Conservation (phyloP, 148 eudicot species). For the Vaccinium vitisidaea region DNA sequence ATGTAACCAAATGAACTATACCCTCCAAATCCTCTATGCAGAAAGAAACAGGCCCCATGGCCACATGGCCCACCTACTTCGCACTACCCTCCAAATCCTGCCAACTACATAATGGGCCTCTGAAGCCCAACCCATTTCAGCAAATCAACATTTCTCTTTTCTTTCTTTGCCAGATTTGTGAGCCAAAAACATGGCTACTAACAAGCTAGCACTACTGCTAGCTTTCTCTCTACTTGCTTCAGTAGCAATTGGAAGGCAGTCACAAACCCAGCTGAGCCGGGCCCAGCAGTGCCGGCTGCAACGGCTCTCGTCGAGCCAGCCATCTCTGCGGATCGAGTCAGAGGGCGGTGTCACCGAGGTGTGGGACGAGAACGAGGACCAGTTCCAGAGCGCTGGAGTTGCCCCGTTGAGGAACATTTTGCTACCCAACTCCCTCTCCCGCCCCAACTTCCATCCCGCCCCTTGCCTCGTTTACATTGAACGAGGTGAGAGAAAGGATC, state of each 20-base stretch:
- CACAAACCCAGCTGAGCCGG: constrained; percentile 17
- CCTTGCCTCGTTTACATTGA: constrained; percentile 62
- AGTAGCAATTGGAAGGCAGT: constrained; percentile 6
- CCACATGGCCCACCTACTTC: constrained; percentile 15
- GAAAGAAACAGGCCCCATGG: not conserved
- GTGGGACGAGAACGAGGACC: constrained; percentile 60
- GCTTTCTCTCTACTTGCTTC: constrained; percentile 26
- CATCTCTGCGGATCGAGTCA: constrained; percentile 38
- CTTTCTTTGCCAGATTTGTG: not conserved
- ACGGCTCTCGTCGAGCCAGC: constrained; percentile 38
- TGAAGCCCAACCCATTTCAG: not conserved
- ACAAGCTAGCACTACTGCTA: constrained; percentile 10
- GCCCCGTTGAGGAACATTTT: constrained; percentile 43
- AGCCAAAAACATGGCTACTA: constrained; percentile 12
- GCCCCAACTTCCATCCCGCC: constrained; percentile 55
- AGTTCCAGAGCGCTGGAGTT: constrained; percentile 66
- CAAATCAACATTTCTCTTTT: not conserved
- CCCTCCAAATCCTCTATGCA: constrained; percentile 1
- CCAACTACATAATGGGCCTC: constrained; percentile 13
- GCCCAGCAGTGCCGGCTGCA: constrained; percentile 59
- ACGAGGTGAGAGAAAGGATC: constrained; percentile 30
- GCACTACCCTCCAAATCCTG: not conserved
- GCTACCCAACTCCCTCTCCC: constrained; percentile 42
- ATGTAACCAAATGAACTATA: no score
- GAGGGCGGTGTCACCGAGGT: constrained; percentile 60